Conservation (phyloP, 768 basidiomycete genomes). For the Rhodotorula taiwanensis region DNA sequence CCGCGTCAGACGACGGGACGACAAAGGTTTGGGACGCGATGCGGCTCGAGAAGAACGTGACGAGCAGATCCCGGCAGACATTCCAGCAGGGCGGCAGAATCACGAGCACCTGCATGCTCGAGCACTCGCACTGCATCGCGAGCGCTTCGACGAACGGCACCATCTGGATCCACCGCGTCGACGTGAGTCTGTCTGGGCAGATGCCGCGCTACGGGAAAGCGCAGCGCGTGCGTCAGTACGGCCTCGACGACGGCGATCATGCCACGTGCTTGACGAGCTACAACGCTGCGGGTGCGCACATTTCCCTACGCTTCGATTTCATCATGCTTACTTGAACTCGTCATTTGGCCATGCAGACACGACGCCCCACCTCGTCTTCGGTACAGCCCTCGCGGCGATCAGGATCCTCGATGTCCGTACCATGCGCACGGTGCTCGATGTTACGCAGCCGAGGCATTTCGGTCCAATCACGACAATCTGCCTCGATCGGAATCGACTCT, state of each 20-base stretch:
- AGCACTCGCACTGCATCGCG: slow-evolving; percentile 74
- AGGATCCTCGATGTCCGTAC: slow-evolving; percentile 74
- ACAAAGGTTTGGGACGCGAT: slow-evolving; percentile 57
- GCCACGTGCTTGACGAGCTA: slow-evolving; percentile 78
- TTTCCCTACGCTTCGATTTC: no score
- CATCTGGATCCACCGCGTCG: slow-evolving; percentile 74
- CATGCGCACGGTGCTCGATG: slow-evolving; percentile 65
- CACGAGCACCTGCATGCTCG: slow-evolving; percentile 68
- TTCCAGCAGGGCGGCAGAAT: slow-evolving; percentile 59
- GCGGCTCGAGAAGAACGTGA: slow-evolving; percentile 86
- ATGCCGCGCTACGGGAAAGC: slow-evolving; percentile 77
- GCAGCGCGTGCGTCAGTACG: slow-evolving; percentile 72
- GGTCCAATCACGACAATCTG: slow-evolving; percentile 82
- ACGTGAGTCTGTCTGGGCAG: slow-evolving; percentile 59
- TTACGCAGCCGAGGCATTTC: slow-evolving; percentile 77
- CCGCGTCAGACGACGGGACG: slow-evolving; percentile 48
- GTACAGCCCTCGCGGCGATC: slow-evolving; percentile 72
- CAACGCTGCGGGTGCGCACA: slow-evolving; percentile 64
- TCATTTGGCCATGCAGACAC: slow-evolving; percentile 50
- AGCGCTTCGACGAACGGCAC: slow-evolving; percentile 78
- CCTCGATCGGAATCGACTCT: slow-evolving; percentile 72
- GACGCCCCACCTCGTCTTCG: slow-evolving; percentile 74
- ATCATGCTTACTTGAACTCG: neutral
- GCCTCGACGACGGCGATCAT: slow-evolving; percentile 69
- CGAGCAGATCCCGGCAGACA: slow-evolving; percentile 57